A percentile compares a stretch with the other conserved stretches of the same genome.
Evolutionary conservation across 345 rosid genomes (phyloP).

Genomic region (Angophora floribunda): DNA sequence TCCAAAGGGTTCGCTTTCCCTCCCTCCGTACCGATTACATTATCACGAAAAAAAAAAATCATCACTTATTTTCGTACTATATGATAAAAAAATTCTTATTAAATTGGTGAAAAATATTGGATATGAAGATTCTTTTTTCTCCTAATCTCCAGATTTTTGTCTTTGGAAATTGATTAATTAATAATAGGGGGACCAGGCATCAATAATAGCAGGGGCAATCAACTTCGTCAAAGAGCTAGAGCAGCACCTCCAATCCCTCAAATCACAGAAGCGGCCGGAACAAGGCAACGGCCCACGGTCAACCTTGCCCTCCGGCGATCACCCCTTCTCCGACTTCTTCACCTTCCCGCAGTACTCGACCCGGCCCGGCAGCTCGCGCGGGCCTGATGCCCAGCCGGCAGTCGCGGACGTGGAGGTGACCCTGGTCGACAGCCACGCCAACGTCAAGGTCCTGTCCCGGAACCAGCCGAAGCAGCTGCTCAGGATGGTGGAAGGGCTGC

Average conservation of each 20-base stretch:
- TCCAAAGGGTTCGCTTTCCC: slow-evolving; percentile 33
- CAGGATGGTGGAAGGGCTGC: slow-evolving; percentile 38
- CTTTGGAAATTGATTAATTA: background rate
- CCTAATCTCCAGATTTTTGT: background rate
- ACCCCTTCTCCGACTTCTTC: slow-evolving; percentile 38
- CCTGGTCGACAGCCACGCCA: slow-evolving; percentile 46
- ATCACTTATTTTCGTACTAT: background rate
- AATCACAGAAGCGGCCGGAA: slow-evolving; percentile 20
- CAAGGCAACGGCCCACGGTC: background rate
- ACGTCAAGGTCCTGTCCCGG: slow-evolving; percentile 41
- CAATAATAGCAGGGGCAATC: slow-evolving; percentile 69
- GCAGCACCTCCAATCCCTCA: slow-evolving; percentile 42
- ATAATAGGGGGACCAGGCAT: slow-evolving; percentile 68
- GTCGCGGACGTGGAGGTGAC: slow-evolving; percentile 58
- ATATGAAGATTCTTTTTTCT: background rate
- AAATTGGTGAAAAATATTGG: background rate
- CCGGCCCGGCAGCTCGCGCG: background rate
- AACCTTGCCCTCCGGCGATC: background rate
- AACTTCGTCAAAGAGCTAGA: slow-evolving; percentile 67
- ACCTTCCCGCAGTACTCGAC: slow-evolving; percentile 31
- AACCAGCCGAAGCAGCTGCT: slow-evolving; percentile 37
- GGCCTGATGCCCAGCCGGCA: background rate
- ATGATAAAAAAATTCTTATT: background rate
- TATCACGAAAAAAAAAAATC: background rate
- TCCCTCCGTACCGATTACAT: background rate